phyloP scores from a whole-genome alignment of 495 filamentous ascomycete species.

The Rhypophila decipiens region DNA sequence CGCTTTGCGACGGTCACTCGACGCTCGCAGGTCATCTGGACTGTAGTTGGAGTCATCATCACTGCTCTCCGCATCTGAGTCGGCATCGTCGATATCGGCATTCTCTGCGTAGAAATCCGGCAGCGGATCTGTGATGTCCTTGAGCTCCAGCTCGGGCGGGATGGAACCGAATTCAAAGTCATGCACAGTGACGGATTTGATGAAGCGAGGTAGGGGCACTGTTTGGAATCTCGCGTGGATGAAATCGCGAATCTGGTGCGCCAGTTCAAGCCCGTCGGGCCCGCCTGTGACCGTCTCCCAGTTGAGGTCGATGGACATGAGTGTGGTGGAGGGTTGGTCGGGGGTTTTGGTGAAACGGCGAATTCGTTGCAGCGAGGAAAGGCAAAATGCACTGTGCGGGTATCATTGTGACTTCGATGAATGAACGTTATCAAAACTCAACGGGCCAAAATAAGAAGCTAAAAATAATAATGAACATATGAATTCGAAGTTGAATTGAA shows the following conservation, averaged over 20 bases:
- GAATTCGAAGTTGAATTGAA: too few species aligned
- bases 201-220: conserved; percentile 85
- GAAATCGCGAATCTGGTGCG: conserved; percentile 81
- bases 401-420: not conserved
- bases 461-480: too few species aligned
- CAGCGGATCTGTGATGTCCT: conserved; percentile 92
- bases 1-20: conserved; percentile 32
- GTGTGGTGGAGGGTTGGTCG: not conserved
- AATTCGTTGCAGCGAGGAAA: not conserved
- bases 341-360: not conserved
- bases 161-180: conserved; percentile 86
- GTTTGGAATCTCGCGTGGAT: conserved; percentile 93
- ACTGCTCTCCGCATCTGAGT: conserved; percentile 23
- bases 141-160: conserved; percentile 79
- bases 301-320: conserved; percentile 95
- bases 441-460: too few species aligned
- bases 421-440: too few species aligned
- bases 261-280: conserved; percentile 74
- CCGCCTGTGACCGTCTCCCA: conserved; percentile 91
- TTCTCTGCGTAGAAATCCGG: conserved; percentile 95
- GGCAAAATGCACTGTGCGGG: too few species aligned
- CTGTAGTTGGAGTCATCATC: conserved; percentile 27
- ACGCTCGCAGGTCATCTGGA: conserved; percentile 33
- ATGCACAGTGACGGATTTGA: conserved; percentile 91
- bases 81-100: conserved; percentile 36